These are phyloP conservation scores for Harrya chromipes DNA, from an alignment of 768 basidiomycete genomes.

Conservation along the genomic window DNA sequence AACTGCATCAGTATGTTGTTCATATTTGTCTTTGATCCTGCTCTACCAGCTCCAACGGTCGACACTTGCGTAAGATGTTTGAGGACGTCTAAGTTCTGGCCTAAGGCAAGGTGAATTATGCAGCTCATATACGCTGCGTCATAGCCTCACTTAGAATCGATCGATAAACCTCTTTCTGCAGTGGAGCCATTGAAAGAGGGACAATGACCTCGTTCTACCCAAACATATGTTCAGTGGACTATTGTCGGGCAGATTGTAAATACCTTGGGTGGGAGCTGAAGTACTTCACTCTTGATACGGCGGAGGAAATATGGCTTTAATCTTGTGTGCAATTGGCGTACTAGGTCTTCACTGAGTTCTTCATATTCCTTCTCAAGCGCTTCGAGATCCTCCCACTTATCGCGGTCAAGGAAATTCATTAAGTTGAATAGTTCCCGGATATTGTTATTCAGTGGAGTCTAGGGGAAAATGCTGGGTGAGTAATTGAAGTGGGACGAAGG, in stretches of 20 bases:
- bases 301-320: conserved; percentile 91
- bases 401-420: conserved; percentile 90
- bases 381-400: conserved; percentile 73
- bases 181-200: conserved; percentile 79
- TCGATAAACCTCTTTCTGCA: conserved; percentile 87
- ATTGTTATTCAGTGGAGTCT: conserved; percentile 97
- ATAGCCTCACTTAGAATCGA: conserved; percentile 66
- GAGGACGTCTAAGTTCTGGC: conserved; percentile 67
- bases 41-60: conserved; percentile 29
- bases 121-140: conserved; percentile 12
- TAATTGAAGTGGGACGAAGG: neutral
- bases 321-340: conserved; percentile 74
- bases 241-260: neutral
- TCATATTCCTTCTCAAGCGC: conserved; percentile 70
- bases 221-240: conserved; percentile 2
- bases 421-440: conserved; percentile 95
- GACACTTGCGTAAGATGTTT: conserved; percentile 52
- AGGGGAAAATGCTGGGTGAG: neutral
- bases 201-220: conserved; percentile 85
- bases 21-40: conserved; percentile 51
- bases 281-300: conserved; percentile 88
- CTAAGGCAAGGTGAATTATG: conserved; percentile 36
- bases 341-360: conserved; percentile 73
- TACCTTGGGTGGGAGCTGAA: conserved; percentile 91
- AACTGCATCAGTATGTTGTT: conserved; percentile 88